Evolutionary conservation across 257 asterid genomes (phyloP), one percentile per base, ranked within the genome.

Genomic region (Nicotiana sylvestris): DNA sequence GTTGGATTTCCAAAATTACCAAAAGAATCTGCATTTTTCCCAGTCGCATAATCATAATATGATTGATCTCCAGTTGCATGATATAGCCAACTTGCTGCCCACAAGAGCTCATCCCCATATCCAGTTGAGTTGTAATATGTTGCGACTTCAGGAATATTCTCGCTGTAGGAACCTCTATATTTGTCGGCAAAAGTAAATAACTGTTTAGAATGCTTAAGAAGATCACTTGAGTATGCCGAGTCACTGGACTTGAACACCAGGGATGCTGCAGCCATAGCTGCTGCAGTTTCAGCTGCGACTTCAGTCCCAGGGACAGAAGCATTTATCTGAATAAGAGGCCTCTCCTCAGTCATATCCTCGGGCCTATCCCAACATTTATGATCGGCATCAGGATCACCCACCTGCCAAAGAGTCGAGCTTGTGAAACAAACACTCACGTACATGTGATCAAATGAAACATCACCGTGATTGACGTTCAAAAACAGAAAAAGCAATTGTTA

Each of bases 11-110:
- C 98, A 89, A 90, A 96, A 46, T 93, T 72, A 39, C 84, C 99
- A 81, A 86, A 94, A 1, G 77, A 83, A 0, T 93, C 92, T 1
- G 88, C 97, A 55, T 89, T 87, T 3, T 87, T 62, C 15, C 97
- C 99, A 0, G 94, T 94, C 10, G 89, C 92, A 43, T 83, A 96
- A 3, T 94, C 91, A 0, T 87, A 78, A 80, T 93, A 96, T 10
- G 88, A 25, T 21, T 82, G 80, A 8, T 94, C 95, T 39, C 87
- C 86, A 0, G 99, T 94, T 16, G 99, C 98, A 66, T 96, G 98
- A 55, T 92, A 94, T 27, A 94, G 94, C 99, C 99, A 96, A 67
- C 89, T 80, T 4, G 98, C 99, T 0, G 99, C 99, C 99, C 99
- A 96, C 88, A 96, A 35, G 66, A 94, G 98, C 93, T 96, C 99